A percentile compares a stretch with the other conserved stretches of the same genome.
Conservation (phyloP, 2,329 filamentous ascomycete species). For the Alternaria arbusti region DNA sequence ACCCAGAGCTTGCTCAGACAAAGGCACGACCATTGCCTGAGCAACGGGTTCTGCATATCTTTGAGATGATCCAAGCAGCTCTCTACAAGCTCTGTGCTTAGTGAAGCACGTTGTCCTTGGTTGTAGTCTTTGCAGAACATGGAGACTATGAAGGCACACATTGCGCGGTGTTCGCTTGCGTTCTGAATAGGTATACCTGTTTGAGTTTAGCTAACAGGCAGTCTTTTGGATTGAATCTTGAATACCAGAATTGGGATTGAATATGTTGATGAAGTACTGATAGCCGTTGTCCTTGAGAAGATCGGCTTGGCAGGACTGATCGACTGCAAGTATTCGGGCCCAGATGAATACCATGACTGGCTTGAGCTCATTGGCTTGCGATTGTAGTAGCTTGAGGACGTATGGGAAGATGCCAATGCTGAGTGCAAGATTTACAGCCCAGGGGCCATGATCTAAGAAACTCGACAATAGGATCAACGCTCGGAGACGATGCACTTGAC, state of each 20-base stretch:
- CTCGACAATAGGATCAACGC: conserved; percentile 90
- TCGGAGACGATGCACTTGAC: conserved; percentile 90
- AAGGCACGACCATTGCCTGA: conserved; percentile 94
- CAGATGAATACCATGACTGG: conserved; percentile 99
- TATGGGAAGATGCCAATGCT: conserved; percentile 99
- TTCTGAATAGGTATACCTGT: conserved; percentile 79
- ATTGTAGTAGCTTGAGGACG: conserved; percentile 95
- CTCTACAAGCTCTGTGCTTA: conserved; percentile 87
- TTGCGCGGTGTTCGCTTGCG: conserved; percentile 92
- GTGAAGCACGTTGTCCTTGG: conserved; percentile 88
- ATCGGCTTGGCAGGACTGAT: conserved; percentile 91
- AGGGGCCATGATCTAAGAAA: conserved; percentile 93
- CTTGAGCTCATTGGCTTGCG: conserved; percentile 90
- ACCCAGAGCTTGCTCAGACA: conserved; percentile 96
- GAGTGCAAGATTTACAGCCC: conserved; percentile 96
- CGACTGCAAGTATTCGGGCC: conserved; percentile 93
- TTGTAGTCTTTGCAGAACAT: conserved; percentile 97
- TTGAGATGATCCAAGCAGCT: conserved; percentile 83
- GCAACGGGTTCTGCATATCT: conserved; percentile 84
- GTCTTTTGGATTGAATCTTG: neutral
- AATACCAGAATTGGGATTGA: conserved; percentile 75
- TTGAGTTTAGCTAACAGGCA: conserved; percentile 10
- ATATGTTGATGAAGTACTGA: conserved; percentile 92
- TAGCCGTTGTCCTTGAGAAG: conserved; percentile 97
- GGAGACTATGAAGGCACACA: conserved; percentile 97